phyloP scores from a whole-genome alignment of 176 grass and related monocot genomes.

The Coix lacrymajobi region DNA sequence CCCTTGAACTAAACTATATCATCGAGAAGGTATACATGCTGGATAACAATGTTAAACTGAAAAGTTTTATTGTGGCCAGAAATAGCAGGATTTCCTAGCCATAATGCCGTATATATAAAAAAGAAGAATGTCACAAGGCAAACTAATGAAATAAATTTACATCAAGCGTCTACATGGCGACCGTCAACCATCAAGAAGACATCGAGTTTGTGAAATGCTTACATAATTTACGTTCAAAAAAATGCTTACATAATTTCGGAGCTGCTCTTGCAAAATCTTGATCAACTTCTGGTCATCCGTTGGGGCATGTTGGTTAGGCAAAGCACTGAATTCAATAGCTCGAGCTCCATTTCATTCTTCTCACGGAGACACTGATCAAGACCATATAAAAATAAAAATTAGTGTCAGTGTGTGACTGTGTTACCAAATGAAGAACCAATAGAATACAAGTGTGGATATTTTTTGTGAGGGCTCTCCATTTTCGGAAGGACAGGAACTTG shows the following conservation, averaged over 20 bases:
- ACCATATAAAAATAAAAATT: slow-evolving; percentile 31
- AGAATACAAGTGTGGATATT: background rate
- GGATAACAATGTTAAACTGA: background rate
- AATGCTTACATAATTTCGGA: slow-evolving; percentile 73
- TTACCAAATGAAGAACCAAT: slow-evolving; percentile 28
- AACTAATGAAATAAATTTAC: background rate
- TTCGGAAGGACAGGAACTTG: slow-evolving; percentile 6
- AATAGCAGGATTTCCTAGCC: background rate
- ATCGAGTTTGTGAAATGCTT: slow-evolving; percentile 39
- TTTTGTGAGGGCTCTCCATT: background rate
- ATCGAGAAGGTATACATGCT: background rate
- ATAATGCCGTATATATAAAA: background rate
- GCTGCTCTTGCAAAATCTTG: slow-evolving; percentile 76
- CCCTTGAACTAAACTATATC: slow-evolving; percentile 13
- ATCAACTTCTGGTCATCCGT: slow-evolving; percentile 77
- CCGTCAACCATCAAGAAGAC: slow-evolving; percentile 25
- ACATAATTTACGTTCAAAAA: no score
- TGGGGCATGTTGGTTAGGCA: slow-evolving; percentile 36
- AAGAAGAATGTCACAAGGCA: background rate
- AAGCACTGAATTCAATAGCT: slow-evolving; percentile 35
- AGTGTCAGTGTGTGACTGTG: background rate
- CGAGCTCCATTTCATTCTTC: slow-evolving; percentile 59
- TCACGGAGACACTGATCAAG: slow-evolving; percentile 48
- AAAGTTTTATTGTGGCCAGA: background rate
- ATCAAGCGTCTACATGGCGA: slow-evolving; percentile 12